phyloP scores from a whole-genome alignment of 2,329 filamentous ascomycete genomes.

The Ilyonectria robusta region DNA sequence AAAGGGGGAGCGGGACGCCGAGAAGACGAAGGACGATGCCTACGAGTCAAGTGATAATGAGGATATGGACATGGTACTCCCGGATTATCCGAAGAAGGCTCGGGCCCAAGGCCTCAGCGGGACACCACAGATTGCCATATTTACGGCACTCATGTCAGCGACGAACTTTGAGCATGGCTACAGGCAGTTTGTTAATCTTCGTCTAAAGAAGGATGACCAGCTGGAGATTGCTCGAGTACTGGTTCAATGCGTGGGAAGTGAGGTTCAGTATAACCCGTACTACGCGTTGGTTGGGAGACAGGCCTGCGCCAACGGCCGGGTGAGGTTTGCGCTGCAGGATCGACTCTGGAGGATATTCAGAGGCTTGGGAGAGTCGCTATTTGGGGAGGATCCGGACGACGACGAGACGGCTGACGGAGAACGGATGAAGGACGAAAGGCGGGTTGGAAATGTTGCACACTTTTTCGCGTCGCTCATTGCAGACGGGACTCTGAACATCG shows the following conservation, averaged over 20 bases:
- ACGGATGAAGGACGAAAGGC: slow-evolving; percentile 62
- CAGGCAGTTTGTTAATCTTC: slow-evolving; percentile 83
- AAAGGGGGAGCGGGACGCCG: slow-evolving; percentile 37
- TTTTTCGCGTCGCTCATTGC: slow-evolving; percentile 68
- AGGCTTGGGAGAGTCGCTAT: slow-evolving; percentile 84
- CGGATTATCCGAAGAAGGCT: slow-evolving; percentile 81
- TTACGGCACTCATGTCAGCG: slow-evolving; percentile 89
- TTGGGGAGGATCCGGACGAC: slow-evolving; percentile 74
- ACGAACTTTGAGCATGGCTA: slow-evolving; percentile 88
- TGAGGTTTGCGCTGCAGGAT: slow-evolving; percentile 90
- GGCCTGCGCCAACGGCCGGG: slow-evolving; percentile 79
- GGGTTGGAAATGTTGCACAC: slow-evolving; percentile 67
- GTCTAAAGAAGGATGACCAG: slow-evolving; percentile 88
- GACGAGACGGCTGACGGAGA: slow-evolving; percentile 66
- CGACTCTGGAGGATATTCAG: slow-evolving; percentile 89
- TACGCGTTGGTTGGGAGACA: slow-evolving; percentile 88
- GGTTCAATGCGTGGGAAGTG: slow-evolving; percentile 87
- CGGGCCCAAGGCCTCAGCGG: slow-evolving; percentile 89
- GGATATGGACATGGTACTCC: slow-evolving; percentile 65
- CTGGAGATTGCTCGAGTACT: slow-evolving; percentile 90
- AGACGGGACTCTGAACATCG: slow-evolving; percentile 61
- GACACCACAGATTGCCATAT: slow-evolving; percentile 89
- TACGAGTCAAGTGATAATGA: slow-evolving; percentile 57
- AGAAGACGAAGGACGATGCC: slow-evolving; percentile 48
- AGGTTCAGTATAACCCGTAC: slow-evolving; percentile 91